These are phyloP conservation scores for Lactifluus hygrophoroides DNA, from an alignment of 768 basidiomycete genomes.

Conservation along the genomic window DNA sequence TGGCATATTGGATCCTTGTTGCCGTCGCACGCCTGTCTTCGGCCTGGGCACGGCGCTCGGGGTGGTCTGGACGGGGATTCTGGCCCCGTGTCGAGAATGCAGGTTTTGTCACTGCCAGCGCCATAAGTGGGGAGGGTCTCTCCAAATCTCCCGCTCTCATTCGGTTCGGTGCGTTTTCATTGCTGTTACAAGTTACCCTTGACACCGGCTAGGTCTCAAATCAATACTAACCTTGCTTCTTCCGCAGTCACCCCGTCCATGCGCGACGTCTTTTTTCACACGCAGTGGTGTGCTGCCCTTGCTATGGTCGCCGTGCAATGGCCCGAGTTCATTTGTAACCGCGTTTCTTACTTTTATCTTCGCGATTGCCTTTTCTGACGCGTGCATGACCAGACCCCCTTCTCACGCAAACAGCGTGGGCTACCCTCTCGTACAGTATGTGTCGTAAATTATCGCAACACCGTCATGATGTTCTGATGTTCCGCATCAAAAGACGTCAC, in stretches of 20 bases:
- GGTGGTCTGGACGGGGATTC: constrained; percentile 49
- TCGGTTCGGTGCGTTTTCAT: constrained; percentile 64
- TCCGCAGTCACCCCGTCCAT: constrained; percentile 78
- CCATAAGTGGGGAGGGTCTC: constrained; percentile 85
- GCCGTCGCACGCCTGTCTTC: constrained; percentile 74
- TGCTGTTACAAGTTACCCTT: too few species aligned
- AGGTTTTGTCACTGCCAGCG: constrained; percentile 85
- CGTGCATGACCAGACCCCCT: constrained; percentile 66
- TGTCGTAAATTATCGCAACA: constrained; percentile 1
- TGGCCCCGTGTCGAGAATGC: constrained; percentile 73
- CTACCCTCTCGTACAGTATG: constrained; percentile 68
- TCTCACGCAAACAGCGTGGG: constrained; percentile 82
- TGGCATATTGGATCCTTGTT: constrained; percentile 76
- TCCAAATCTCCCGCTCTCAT: constrained; percentile 79
- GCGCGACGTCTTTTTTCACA: constrained; percentile 87
- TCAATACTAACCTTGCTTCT: constrained; percentile 18
- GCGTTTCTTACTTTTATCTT: constrained; percentile 18
- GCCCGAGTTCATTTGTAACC: constrained; percentile 84
- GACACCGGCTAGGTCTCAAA: neutral
- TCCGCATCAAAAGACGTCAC: constrained; percentile 52
- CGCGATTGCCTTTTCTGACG: neutral
- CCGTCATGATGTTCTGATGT: neutral
- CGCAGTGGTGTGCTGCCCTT: constrained; percentile 84
- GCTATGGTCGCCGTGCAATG: constrained; percentile 94
- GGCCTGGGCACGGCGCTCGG: constrained; percentile 70